Evolutionary conservation across 495 filamentous ascomycete genomes (phyloP), one percentile per base, ranked within the genome.

Genomic region (Xylaria palmicola): DNA sequence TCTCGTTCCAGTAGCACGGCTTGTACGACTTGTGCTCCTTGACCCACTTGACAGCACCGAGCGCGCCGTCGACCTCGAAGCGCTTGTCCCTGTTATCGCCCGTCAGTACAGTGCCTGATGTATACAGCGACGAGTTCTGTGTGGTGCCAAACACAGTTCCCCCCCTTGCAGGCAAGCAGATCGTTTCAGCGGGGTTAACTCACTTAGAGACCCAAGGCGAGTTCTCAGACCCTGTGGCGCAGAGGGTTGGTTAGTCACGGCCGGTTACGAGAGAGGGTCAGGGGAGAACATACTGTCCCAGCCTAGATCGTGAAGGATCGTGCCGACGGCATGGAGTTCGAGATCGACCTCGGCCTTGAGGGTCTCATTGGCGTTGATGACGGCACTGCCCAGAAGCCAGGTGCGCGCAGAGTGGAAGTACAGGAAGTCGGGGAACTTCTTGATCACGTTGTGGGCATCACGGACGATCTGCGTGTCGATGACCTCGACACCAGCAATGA

Each of bases 11-110:
- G 3, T 19, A 30, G 7, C 20, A 56, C 1, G 56, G 2, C 15
- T 32, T 41, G 26, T 41, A 41, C 45, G 44, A 41, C 24, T 39
- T 39, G 47, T 60, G 57, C 15, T n/a, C 47, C 47, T 85, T 76
- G 17, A 95, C 73, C 36, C 89, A 77, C 50, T 82, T 87, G 4
- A 91, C 90, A 66, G 94, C 91, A 9, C 93, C 93, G 2, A 96
- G 89, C 2, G 90, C 93, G 3, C 93, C 93, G 32, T 90, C 76
- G 24, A 79, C 75, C 62, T 79, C 76, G 62, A 77, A 79, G 22
- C 70, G 65, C 17, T 67, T 68, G 43, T 73, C 72, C 19, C 37
- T 48, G 52, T 54, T 70, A 24, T n/a, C 60, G 30, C 52, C 54
- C 44, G 13, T 50, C 15, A 54, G 51, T 19, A 54, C 5, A 15